Base-by-base conservation (phyloP, 495 filamentous ascomycete species). In the Trichoderma gamsii region DNA sequence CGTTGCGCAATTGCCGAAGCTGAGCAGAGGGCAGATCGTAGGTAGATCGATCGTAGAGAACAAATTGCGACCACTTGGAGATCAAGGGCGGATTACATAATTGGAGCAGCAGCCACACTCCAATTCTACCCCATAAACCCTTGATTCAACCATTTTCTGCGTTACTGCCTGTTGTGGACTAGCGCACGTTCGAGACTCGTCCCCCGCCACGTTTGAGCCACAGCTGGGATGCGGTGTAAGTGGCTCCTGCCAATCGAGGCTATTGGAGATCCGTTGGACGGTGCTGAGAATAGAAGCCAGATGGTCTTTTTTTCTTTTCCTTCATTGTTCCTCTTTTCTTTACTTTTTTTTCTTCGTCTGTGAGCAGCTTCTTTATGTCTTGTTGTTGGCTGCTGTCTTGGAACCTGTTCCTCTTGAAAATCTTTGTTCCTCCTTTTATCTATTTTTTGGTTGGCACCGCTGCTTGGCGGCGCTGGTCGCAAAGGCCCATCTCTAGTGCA, bases 91-190 rank as follows among this genome's bases (percentile, higher is more conserved):
- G n/a, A 41, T 29, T 66, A 46, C 43, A 18, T 46, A 46, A 15
- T 46, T 18, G 21, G 9, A 27, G 63, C 32, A 64, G 29, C 64
- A 66, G 64, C 64, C 64, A 66, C 64, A 41, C 32, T n/a, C 29
- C 29, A 29, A 29, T 23, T n/a, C 64, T 46, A 66, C 64, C 64
- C 38, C 32, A 23, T 25, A 27, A 15, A 21, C 21, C n/a, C n/a
- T 23, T 21, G 18, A 21, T n/a, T 61, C 44, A 15, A 15, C 27
- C 13, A 29, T 29, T 29, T 29, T 29, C 29, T 29, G 29, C 29
- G 29, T 27, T 61, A 8, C 25, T 32, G 27, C 56, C 12, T 25
- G 13, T 6, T 68, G 21, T 11, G 41, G 32, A 3, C 66, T 56
- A 68, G 66, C 56, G 44, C 66, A 3, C 21, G 9, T 38, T 16